phyloP scores from a whole-genome alignment of 441 rosid species.

The Bocquillonia castaneifolia region DNA sequence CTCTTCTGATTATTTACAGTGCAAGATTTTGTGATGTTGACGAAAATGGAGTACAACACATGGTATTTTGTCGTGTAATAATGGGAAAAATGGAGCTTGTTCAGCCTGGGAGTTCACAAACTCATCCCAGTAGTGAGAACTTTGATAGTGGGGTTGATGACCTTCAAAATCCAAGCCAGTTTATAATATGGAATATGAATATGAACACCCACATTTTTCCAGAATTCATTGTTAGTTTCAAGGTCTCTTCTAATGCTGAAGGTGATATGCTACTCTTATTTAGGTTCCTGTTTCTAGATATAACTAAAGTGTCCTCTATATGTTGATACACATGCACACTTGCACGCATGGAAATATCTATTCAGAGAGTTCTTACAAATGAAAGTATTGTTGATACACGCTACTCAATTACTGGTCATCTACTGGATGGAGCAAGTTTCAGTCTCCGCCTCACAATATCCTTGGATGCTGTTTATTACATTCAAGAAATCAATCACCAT shows the following conservation, averaged over 20 bases:
- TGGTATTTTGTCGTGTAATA: constrained; percentile 83
- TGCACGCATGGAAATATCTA: not conserved
- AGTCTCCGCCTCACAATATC: constrained; percentile 27
- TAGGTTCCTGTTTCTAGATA: constrained; percentile 10
- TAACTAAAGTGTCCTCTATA: not conserved
- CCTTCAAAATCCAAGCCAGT: constrained; percentile 56
- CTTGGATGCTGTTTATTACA: constrained; percentile 24
- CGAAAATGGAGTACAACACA: constrained; percentile 66
- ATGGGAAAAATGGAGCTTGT: constrained; percentile 92
- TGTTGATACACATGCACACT: not conserved
- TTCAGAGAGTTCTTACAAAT: not conserved
- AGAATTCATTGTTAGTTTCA: constrained; percentile 94
- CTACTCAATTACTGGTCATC: constrained; percentile 3
- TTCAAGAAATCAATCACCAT: constrained; percentile 38
- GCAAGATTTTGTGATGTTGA: constrained; percentile 81
- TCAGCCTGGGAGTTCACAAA: constrained; percentile 48
- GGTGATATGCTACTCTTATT: constrained; percentile 57
- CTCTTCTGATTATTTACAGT: constrained; percentile 45
- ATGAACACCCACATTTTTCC: constrained; percentile 83
- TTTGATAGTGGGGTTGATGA: constrained; percentile 92
- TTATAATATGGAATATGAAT: constrained; percentile 83
- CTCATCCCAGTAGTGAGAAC: constrained; percentile 62
- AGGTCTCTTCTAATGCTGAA: constrained; percentile 53
- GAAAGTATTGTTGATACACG: not conserved
- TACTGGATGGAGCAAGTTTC: constrained; percentile 39